Percentiles rank a stretch among this genome's conserved stretches.
phyloP scores from a whole-genome alignment of 805 yeast species.

The Suhomyces vadensis region DNA sequence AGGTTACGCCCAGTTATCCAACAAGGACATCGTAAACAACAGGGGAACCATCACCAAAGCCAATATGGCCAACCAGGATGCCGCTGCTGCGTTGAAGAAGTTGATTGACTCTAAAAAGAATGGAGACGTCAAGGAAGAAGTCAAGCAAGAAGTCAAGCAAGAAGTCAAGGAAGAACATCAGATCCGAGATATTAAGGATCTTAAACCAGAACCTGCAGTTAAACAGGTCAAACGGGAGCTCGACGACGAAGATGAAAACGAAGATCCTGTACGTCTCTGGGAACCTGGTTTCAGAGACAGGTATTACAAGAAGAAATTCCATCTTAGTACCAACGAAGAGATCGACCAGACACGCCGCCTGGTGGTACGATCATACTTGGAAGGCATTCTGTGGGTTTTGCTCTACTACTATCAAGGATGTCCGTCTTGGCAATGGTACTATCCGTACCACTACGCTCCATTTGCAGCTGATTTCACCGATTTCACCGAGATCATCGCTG shows the following conservation, averaged over 20 bases:
- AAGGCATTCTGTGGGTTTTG: constrained; percentile 97
- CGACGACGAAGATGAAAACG: constrained; percentile 31
- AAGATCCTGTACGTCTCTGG: constrained; percentile 58
- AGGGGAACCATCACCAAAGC: constrained; percentile 66
- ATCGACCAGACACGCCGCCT: constrained; percentile 53
- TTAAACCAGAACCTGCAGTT: not conserved
- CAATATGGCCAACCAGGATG: constrained; percentile 66
- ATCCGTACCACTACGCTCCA: constrained; percentile 97
- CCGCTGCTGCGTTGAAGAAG: constrained; percentile 58
- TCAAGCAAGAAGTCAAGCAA: not conserved
- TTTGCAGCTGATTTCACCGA: constrained; percentile 85
- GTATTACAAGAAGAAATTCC: constrained; percentile 77
- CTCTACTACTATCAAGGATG: constrained; percentile 95
- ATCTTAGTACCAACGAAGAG: constrained; percentile 53
- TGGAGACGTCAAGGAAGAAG: constrained; percentile 3
- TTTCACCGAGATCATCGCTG: constrained; percentile 45
- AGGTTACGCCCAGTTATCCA: constrained; percentile 62
- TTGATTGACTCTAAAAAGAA: constrained; percentile 31
- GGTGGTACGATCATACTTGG: constrained; percentile 74
- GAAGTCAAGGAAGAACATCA: not conserved
- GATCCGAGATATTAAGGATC: not conserved
- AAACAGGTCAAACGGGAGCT: constrained; percentile 13
- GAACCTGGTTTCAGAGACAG: constrained; percentile 86
- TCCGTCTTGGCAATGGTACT: constrained; percentile 98
- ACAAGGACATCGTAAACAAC: constrained; percentile 68